Evolutionary conservation across 2,329 filamentous ascomycete genomes (phyloP).

Genomic region (Bipolaris cookei): DNA sequence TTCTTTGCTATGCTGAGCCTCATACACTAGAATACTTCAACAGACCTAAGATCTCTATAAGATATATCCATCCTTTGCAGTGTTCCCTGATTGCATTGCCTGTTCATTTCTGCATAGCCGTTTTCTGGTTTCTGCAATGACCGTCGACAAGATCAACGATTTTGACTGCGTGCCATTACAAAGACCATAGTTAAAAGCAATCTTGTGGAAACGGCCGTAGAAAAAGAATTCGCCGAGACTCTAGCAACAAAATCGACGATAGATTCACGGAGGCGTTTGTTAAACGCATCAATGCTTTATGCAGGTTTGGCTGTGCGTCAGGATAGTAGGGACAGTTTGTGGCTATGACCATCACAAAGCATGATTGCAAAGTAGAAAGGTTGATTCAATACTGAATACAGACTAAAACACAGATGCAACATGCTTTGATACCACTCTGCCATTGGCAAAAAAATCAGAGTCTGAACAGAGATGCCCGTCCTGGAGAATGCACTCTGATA

Average conservation of each 20-base stretch:
- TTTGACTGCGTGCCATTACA: not conserved
- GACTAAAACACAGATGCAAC: not conserved
- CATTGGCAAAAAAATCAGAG: not conserved
- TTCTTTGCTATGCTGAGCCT: too few relatives aligned
- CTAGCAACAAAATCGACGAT: not conserved
- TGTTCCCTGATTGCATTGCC: too few relatives aligned
- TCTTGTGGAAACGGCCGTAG: not conserved
- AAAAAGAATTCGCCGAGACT: not conserved
- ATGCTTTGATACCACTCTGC: not conserved
- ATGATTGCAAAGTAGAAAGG: not conserved
- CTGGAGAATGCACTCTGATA: not conserved
- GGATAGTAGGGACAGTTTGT: not conserved
- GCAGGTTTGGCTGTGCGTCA: not conserved
- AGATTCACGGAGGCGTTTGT: not conserved
- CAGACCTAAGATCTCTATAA: too few relatives aligned
- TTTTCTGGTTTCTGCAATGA: too few relatives aligned
- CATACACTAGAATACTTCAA: too few relatives aligned
- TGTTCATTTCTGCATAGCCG: too few relatives aligned
- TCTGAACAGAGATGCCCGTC: not conserved
- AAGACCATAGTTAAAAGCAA: not conserved
- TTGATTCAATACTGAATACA: not conserved
- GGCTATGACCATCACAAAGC: not conserved
- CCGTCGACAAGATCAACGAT: not conserved
- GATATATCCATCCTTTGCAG: too few relatives aligned
- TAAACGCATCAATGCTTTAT: not conserved